These are phyloP conservation scores for Colletotrichum endophyticum DNA, from an alignment of 2,329 filamentous ascomycete genomes.

Conservation along the genomic window DNA sequence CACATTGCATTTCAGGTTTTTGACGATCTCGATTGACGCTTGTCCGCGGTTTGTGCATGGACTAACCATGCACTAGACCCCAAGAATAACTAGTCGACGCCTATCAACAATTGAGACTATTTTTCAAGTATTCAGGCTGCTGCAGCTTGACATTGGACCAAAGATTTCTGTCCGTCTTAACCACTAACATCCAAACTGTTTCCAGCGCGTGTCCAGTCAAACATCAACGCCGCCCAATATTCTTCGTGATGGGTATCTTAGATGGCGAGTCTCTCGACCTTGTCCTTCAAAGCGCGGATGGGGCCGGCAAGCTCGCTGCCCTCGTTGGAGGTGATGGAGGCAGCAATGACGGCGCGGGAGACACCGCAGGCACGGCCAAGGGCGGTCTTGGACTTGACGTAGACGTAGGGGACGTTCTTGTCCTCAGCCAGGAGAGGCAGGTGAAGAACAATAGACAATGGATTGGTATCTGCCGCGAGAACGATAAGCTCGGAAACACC, in stretches of 20 bases:
- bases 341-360: slow-evolving; percentile 83
- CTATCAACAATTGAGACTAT: slow-evolving; percentile 11
- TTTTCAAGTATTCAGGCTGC: not conserved
- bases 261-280: slow-evolving; percentile 95
- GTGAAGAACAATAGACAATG: slow-evolving; percentile 92
- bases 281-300: slow-evolving; percentile 89
- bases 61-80: not conserved
- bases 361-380: slow-evolving; percentile 92
- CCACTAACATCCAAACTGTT: not conserved
- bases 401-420: slow-evolving; percentile 73
- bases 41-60: not conserved
- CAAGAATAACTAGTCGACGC: slow-evolving; percentile 4
- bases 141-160: not conserved
- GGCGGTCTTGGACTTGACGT: slow-evolving; percentile 71
- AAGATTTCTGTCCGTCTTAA: not conserved
- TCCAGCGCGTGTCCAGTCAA: not conserved
- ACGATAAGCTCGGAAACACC: slow-evolving; percentile 90
- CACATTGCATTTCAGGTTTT: not conserved
- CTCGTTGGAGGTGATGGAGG: slow-evolving; percentile 90
- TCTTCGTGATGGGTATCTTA: slow-evolving; percentile 49
- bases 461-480: slow-evolving; percentile 79
- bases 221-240: not conserved
- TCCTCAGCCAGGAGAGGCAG: slow-evolving; percentile 88
- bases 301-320: slow-evolving; percentile 84
- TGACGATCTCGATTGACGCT: not conserved